Evolutionary conservation across 2,329 filamentous ascomycete genomes (phyloP), one percentile per base, ranked within the genome.

Genomic region (Microsporum ferrugineum): DNA sequence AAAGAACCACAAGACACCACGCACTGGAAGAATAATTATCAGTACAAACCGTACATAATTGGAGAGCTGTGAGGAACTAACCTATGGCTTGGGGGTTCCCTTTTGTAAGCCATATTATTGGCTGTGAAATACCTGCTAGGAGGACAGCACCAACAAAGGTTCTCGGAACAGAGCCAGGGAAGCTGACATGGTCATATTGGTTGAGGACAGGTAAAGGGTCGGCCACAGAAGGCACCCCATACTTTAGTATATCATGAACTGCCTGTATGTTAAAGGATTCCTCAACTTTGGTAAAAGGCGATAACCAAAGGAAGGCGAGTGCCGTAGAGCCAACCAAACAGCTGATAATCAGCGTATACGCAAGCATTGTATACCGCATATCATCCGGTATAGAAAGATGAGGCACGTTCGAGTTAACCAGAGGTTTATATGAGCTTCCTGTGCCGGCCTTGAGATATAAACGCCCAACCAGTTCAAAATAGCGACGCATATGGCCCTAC

Each of bases 261-360:
- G 94, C 94, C 73, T 99, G 94, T 62, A 97, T 84, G 73, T 96
- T 96, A 82, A 99, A 97, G 0, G 92, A 97, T 75, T 99, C 94
- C 74, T 99, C 94, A 63, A 99, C 94, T 74, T 99, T 99, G 61
- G 91, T 96, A 77, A 95, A 92, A 0, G 94, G 94, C 8, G 91
- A 84, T 29, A 85, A 72, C 31, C 12, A 17, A 7, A 55, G 33
- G 51, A 17, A 55, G 7, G 12, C 51, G n/a, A 47, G 43, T 5
- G 43, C 17, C 3, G 23, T 17, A 5, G 23, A 6, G 29, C 51
- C 39, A 43, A 43, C 17, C 14, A 43, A 6, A n/a, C 39, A 43
- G 39, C 39, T 23, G 39, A 43, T n/a, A 6, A n/a, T n/a, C 39
- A 43, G 39, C 14, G 39, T n/a, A 43, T n/a, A 43, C 39, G 7